Conservation (phyloP, 2,329 filamentous ascomycete genomes). For the Sphaerulina populicola region DNA sequence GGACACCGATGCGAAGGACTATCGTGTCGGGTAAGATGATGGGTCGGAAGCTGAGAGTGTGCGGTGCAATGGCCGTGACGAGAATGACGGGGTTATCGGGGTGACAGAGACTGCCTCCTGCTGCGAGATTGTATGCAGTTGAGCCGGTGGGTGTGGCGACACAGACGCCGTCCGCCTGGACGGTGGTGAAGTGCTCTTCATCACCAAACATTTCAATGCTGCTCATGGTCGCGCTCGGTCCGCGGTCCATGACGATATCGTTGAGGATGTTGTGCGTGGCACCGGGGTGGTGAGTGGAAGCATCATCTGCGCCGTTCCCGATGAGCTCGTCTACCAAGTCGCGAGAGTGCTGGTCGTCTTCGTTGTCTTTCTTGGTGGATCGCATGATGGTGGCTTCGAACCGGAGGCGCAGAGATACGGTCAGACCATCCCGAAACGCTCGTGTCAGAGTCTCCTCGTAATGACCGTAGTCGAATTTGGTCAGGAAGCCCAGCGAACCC, state of each 20-base stretch:
- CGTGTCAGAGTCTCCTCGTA: conserved; percentile 60
- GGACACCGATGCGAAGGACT: conserved; percentile 85
- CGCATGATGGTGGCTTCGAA: conserved; percentile 95
- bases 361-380: conserved; percentile 46
- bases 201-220: conserved; percentile 88
- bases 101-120: conserved; percentile 89
- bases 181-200: conserved; percentile 88
- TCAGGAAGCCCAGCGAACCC: conserved; percentile 87
- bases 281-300: conserved; percentile 76
- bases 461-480: conserved; percentile 85
- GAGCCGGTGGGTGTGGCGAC: conserved; percentile 91
- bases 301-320: conserved; percentile 74
- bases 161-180: conserved; percentile 87
- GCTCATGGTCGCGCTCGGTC: conserved; percentile 90
- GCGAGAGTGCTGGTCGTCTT: conserved; percentile 36
- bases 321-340: conserved; percentile 86
- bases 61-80: conserved; percentile 86
- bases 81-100: conserved; percentile 95
- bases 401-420: conserved; percentile 74
- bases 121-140: conserved; percentile 91
- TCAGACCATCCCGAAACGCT: conserved; percentile 75
- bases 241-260: conserved; percentile 90
- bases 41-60: conserved; percentile 91
- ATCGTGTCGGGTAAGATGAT: conserved; percentile 95
- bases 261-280: conserved; percentile 86